Evolutionary conservation across 306 rosid genomes (phyloP).

Genomic region (Aeschynomene evenia): DNA sequence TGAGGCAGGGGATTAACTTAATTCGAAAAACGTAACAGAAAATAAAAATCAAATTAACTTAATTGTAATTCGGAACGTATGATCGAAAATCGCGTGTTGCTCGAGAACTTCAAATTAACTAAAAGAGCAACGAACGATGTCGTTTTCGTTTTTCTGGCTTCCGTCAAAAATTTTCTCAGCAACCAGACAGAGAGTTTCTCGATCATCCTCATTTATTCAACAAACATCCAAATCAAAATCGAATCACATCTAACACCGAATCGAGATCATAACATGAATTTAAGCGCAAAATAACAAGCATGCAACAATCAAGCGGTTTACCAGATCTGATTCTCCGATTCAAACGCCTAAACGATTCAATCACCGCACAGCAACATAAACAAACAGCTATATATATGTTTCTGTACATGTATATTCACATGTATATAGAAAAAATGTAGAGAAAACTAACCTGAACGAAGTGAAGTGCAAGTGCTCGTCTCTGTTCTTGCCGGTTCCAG

Average conservation of each 20-base stretch:
- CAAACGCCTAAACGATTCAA: not conserved
- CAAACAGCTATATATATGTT: not conserved
- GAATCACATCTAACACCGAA: not conserved
- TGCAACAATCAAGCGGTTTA: slow-evolving; percentile 6
- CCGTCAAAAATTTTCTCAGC: not conserved
- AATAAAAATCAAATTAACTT: not conserved
- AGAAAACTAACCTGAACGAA: slow-evolving; percentile 33
- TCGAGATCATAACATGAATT: not conserved
- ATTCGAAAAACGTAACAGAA: not conserved
- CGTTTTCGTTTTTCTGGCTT: slow-evolving; percentile 11
- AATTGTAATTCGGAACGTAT: not conserved
- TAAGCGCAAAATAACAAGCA: not conserved
- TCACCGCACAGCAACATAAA: not conserved
- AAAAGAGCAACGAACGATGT: not conserved
- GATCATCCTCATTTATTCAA: not conserved
- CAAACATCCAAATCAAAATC: not conserved
- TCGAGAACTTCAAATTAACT: not conserved
- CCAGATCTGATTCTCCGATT: slow-evolving; percentile 25
- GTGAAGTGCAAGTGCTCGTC: not conserved
- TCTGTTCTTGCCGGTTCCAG: not conserved
- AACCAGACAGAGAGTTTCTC: not conserved
- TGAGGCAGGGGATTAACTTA: not conserved
- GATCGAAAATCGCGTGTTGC: not conserved
- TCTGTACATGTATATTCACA: no score
- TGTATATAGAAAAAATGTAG: not conserved